Percentiles rank a stretch among this genome's conserved stretches.
These are phyloP conservation scores for Monilinia fructicola DNA, from an alignment of 2,329 filamentous ascomycete genomes.

Conservation along the genomic window DNA sequence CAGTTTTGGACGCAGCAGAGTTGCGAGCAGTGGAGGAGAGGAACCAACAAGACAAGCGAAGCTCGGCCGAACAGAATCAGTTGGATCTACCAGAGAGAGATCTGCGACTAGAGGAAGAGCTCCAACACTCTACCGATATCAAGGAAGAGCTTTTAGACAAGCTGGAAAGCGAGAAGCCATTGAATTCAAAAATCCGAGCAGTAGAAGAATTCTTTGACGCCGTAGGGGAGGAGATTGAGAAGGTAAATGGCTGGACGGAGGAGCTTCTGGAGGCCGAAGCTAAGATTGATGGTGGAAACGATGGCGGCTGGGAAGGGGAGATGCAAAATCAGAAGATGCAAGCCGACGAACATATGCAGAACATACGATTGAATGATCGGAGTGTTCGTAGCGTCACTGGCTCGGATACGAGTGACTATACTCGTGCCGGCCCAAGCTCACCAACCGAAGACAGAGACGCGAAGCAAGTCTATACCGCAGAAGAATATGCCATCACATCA, in stretches of 20 bases:
- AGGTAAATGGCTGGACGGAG: not conserved
- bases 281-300: not conserved
- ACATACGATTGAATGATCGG: not conserved
- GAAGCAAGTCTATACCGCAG: not conserved
- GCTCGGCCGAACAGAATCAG: not conserved
- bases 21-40: not conserved
- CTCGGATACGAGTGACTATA: not conserved
- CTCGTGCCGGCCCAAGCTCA: not conserved
- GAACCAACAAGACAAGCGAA: not conserved
- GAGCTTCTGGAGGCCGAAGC: not conserved
- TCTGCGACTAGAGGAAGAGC: not conserved
- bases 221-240: not conserved
- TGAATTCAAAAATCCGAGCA: not conserved
- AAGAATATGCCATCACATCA: not conserved
- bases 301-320: conserved; percentile 1
- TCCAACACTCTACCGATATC: not conserved
- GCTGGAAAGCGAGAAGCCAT: conserved; percentile 3
- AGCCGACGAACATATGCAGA: not conserved
- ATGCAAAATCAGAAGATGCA: not conserved
- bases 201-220: not conserved
- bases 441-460: not conserved
- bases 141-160: conserved; percentile 1
- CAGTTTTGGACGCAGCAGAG: conserved; percentile 5
- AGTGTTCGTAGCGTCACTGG: not conserved
- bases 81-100: conserved; percentile 12